Base-by-base conservation (phyloP, 75 land plant species). In the Picea glauca region DNA sequence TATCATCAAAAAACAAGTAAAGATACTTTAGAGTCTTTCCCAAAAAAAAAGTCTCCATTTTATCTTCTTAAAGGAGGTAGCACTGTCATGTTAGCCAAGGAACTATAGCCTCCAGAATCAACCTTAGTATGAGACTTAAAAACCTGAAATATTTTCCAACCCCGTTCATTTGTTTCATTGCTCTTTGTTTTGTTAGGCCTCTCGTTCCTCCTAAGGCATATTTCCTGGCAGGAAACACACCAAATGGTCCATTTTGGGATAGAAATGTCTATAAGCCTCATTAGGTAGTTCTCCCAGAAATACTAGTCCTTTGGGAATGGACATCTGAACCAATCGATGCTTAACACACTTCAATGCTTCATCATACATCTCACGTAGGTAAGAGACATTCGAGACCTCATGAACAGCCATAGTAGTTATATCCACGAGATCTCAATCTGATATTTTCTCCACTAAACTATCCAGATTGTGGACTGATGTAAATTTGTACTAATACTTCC, bases 31-130 rank as follows among this genome's bases (percentile, higher is more conserved):
- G 74, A 60, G 99, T 96, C 83, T 96, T 98, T 7, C 99, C 99
- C 79, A 96, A 80, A 78, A 94, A 96, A 76, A 96, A 96, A 31
- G 98, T 96, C 78, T 96, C 99, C 98, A 96, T 96, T 83, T 96
- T 96, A 81, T 75, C 95, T 87, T 81, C 82, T 89, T 13, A 62
- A 87, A 83, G 98, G 93, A 58, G 93, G 91, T 61, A 94, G 33
- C 9, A 60, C 62, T 5, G 95, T 96, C 38, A 96, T 98, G 88
- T 94, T 93, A 81, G 91, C 88, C 18, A 96, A 83, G 77, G 97
- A 92, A 74, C 79, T 80, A 68, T 92, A 96, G 43, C 99, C 99
- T 8, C 99, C 26, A 26, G 26, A 26, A 26, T 26, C 26, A 26
- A 26, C 26, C 26, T 26, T 26, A 26, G 26, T 26, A 26, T 26